Evolutionary conservation across 2,329 filamentous ascomycete species (phyloP).

Genomic region (Raffaelea ambrosiae): DNA sequence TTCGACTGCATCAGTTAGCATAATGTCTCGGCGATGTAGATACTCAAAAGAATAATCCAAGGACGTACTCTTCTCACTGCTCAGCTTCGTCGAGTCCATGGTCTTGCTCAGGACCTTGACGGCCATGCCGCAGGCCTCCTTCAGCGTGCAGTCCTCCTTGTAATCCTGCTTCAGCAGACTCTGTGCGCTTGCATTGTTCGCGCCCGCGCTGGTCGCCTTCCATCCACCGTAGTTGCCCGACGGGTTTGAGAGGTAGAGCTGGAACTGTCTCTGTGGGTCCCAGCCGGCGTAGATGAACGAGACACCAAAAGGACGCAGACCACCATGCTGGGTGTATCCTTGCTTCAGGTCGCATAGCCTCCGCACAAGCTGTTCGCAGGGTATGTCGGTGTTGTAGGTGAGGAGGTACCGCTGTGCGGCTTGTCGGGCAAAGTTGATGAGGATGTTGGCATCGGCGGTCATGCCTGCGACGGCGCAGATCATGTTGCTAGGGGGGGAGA

Average conservation of each 20-base stretch:
- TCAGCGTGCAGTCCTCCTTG: slow-evolving; percentile 93
- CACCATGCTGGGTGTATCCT: slow-evolving; percentile 97
- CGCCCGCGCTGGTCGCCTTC: slow-evolving; percentile 97
- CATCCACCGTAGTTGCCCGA: slow-evolving; percentile 98
- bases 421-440: slow-evolving; percentile 99
- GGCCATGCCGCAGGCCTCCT: slow-evolving; percentile 93
- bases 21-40: too few relatives aligned
- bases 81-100: slow-evolving; percentile 98
- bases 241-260: slow-evolving; percentile 98
- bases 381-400: slow-evolving; percentile 99
- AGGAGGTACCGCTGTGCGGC: slow-evolving; percentile 94
- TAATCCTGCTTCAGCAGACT: slow-evolving; percentile 98
- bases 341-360: slow-evolving; percentile 97
- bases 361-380: slow-evolving; percentile 96
- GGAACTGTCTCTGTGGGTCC: slow-evolving; percentile 92
- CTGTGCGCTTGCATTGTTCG: slow-evolving; percentile 96
- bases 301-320: slow-evolving; percentile 94
- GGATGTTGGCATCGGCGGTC: slow-evolving; percentile 99
- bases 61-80: slow-evolving; percentile 92
- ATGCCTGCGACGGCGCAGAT: slow-evolving; percentile 98
- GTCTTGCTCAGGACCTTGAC: slow-evolving; percentile 99
- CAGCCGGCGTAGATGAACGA: slow-evolving; percentile 99
- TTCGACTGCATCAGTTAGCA: slow-evolving; percentile 60
- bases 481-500: slow-evolving; percentile 93
- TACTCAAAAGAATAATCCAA: too few relatives aligned